Evolutionary conservation across 2,329 filamentous ascomycete species (phyloP).

Genomic region (Aspergillus flavus): DNA sequence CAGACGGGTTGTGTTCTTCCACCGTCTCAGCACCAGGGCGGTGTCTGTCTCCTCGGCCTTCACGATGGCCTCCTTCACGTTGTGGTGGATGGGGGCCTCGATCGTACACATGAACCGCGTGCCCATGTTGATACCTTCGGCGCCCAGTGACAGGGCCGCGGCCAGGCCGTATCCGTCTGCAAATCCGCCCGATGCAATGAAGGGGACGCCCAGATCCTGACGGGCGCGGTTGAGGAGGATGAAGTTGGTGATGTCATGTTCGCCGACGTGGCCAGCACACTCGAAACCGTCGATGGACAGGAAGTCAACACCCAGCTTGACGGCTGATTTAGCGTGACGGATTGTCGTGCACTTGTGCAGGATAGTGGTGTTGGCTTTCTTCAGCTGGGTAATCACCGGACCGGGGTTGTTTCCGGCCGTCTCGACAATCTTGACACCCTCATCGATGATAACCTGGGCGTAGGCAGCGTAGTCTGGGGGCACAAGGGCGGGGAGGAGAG

Average conservation of each 20-base stretch:
- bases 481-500: constrained; percentile 83
- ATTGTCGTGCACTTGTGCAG: constrained; percentile 99
- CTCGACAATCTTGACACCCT: constrained; percentile 88
- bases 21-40: constrained; percentile 80
- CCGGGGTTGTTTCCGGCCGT: constrained; percentile 89
- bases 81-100: constrained; percentile 87
- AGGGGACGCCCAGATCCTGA: constrained; percentile 81
- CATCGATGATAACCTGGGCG: constrained; percentile 88
- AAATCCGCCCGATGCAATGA: constrained; percentile 95
- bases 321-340: constrained; percentile 83
- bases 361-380: constrained; percentile 74
- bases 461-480: constrained; percentile 93
- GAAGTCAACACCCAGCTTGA: constrained; percentile 96
- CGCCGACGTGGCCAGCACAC: constrained; percentile 72
- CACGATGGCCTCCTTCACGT: constrained; percentile 93
- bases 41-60: constrained; percentile 88
- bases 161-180: constrained; percentile 92
- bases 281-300: constrained; percentile 97
- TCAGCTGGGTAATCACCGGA: constrained; percentile 86
- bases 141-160: constrained; percentile 84
- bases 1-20: constrained; percentile 88
- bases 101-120: constrained; percentile 96
- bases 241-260: constrained; percentile 57
- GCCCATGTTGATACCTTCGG: constrained; percentile 97
- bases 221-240: constrained; percentile 78